Conservation (phyloP, 1,284 basidiomycete species). For the Calocybe gambosa region DNA sequence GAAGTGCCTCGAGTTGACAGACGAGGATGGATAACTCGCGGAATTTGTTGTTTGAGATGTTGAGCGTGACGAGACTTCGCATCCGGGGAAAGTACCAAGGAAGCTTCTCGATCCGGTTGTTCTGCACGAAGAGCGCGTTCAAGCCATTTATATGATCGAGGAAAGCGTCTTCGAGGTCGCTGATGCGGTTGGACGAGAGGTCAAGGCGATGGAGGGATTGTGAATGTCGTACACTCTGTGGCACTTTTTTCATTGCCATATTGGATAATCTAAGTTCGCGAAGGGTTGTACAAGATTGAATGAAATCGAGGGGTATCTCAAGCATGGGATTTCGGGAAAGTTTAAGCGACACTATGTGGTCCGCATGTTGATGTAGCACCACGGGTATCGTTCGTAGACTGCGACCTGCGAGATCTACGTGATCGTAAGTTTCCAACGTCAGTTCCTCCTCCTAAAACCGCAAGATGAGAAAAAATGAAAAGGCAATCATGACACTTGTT, state of each 20-base stretch:
- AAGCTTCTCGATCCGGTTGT: conserved; percentile 87
- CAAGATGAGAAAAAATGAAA: neutral
- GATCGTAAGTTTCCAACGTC: conserved; percentile 71
- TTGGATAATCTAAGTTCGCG: conserved; percentile 87
- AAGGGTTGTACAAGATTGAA: conserved; percentile 82
- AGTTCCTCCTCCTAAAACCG: conserved; percentile 58
- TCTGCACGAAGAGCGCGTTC: conserved; percentile 75
- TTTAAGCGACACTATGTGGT: conserved; percentile 82
- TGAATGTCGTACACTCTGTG: conserved; percentile 77
- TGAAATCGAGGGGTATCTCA: conserved; percentile 95
- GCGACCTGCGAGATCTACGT: conserved; percentile 80
- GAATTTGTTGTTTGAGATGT: conserved; percentile 98
- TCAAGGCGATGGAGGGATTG: conserved; percentile 79
- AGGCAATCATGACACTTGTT: neutral
- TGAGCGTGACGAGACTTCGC: conserved; percentile 70
- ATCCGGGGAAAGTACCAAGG: conserved; percentile 84
- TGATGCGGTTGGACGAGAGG: conserved; percentile 90
- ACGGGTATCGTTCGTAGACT: conserved; percentile 90
- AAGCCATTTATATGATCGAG: conserved; percentile 78
- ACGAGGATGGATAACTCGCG: conserved; percentile 75
- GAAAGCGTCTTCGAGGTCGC: conserved; percentile 82
- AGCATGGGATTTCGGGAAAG: conserved; percentile 95
- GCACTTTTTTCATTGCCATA: conserved; percentile 94
- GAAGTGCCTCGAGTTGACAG: conserved; percentile 67
- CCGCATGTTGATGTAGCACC: conserved; percentile 81